A percentile compares a stretch with the other conserved stretches of the same genome.
phyloP scores from a whole-genome alignment of 768 basidiomycete species.

The Mycena rebaudengoi region DNA sequence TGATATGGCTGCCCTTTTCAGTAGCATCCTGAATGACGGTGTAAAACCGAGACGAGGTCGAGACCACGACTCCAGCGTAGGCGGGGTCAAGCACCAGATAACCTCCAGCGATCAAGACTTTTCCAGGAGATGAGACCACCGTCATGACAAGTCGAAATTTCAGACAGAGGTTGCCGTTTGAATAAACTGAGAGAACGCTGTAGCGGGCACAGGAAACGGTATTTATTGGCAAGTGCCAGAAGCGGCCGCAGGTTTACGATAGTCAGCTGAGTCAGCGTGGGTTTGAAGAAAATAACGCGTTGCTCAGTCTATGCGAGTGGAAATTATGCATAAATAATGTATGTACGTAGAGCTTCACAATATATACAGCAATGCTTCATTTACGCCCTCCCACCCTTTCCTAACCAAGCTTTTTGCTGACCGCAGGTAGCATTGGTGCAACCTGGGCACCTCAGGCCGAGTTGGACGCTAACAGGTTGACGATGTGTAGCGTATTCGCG shows the following conservation, averaged over 20 bases:
- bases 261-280: too few relatives aligned
- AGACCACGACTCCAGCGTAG: slow-evolving; percentile 88
- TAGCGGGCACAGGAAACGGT: too few relatives aligned
- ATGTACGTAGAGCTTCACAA: background rate
- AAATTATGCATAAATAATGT: too few relatives aligned
- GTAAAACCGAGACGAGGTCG: slow-evolving; percentile 95
- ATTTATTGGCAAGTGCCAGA: too few relatives aligned
- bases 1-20: slow-evolving; percentile 52
- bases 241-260: too few relatives aligned
- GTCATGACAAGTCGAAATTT: slow-evolving; percentile 50
- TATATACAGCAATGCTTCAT: background rate
- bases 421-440: slow-evolving; percentile 91
- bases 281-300: too few relatives aligned
- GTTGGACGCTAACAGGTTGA: slow-evolving; percentile 78
- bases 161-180: too few relatives aligned
- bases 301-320: too few relatives aligned
- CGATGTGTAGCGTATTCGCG: slow-evolving; percentile 64
- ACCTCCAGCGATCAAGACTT: slow-evolving; percentile 94
- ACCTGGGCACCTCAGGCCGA: slow-evolving; percentile 90
- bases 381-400: slow-evolving; percentile 68
- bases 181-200: too few relatives aligned
- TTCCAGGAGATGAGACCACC: slow-evolving; percentile 91
- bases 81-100: slow-evolving; percentile 94
- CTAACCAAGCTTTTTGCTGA: slow-evolving; percentile 90
- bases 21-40: slow-evolving; percentile 64